These are phyloP conservation scores for Penicillium occitanis DNA, from an alignment of 2,329 filamentous ascomycete genomes.

Conservation along the genomic window DNA sequence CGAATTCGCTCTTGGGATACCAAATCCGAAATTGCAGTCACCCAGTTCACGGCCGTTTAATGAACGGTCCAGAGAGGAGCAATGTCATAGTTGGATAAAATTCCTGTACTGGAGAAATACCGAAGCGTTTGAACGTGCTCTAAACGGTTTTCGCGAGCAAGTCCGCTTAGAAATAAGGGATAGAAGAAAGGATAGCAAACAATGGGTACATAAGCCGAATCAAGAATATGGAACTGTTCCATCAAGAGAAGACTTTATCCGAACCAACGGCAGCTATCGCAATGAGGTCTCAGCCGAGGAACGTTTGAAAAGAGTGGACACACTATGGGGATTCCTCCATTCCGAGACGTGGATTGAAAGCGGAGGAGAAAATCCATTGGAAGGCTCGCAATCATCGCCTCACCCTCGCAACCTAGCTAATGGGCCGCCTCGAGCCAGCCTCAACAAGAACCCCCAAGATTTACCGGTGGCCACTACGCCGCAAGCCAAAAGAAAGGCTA, in stretches of 20 bases:
- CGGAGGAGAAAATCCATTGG: slow-evolving; percentile 25
- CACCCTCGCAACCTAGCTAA: slow-evolving; percentile 22
- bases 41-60: slow-evolving; percentile 11
- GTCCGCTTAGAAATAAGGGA: slow-evolving; percentile 3
- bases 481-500: slow-evolving; percentile 24
- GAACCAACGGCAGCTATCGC: slow-evolving; percentile 20
- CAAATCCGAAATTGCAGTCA: slow-evolving; percentile 18
- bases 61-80: slow-evolving; percentile 18
- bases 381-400: slow-evolving; percentile 7
- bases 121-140: slow-evolving; percentile 13
- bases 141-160: slow-evolving; percentile 14
- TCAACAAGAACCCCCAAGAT: slow-evolving; percentile 13
- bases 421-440: slow-evolving; percentile 19
- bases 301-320: slow-evolving; percentile 29
- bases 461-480: slow-evolving; percentile 15
- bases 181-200: not conserved
- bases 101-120: slow-evolving; percentile 16
- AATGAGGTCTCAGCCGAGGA: slow-evolving; percentile 25
- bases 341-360: slow-evolving; percentile 36
- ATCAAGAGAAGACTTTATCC: slow-evolving; percentile 25
- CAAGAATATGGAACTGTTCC: slow-evolving; percentile 31
- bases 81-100: slow-evolving; percentile 16
- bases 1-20: slow-evolving; percentile 18
- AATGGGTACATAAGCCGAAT: slow-evolving; percentile 30
- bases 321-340: slow-evolving; percentile 32